Base-by-base conservation (phyloP, 1,284 basidiomycete species). In the Termitomyces sp. region DNA sequence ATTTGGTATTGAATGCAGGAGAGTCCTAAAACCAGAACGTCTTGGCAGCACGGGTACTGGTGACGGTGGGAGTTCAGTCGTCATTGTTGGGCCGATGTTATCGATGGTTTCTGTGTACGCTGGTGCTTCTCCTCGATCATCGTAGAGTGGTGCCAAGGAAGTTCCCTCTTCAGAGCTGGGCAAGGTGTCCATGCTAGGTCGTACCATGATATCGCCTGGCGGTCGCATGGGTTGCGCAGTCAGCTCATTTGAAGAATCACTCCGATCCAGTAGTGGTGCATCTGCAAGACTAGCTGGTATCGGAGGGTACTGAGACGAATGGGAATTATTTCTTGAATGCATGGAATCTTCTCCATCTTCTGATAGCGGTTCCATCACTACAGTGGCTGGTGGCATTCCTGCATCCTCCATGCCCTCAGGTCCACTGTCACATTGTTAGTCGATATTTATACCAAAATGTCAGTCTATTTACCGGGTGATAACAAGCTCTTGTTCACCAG, bases 401-500 rank as follows among this genome's bases (percentile, higher is more conserved):
- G 65, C 69, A 60, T 78, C 78, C 50, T 78, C 75, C 65, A 73
- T 69, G 52, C 78, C 77, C 24, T 64, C 64, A 34, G 68, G 67
- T 12, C 73, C 75, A 46, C 75, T 77, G 21, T 28, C 47, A 26
- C 48, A n/a, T 54, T 12, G 8, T 21, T n/a, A 44, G 34, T 28
- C 21, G 42, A 42, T 33, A 42, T 17, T 10, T 30, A 30, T 5
- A 28, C 9, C 5, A 13, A 38, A n/a, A 38, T 38, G 26, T 34
- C 15, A 38, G 6, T 28, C 21, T 28, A 48, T 48, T 38, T 28
- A 87, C 86, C 83, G 74, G 58, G 81, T 81, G 54, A 91, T 82
- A 6, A 90, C 88, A 30, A 91, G 74, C 64, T 90, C 88, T 50
- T 85, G 77, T 52, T 89, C 88, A 8, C 88, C 88, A 0, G 88